These are phyloP conservation scores for Musa acuminata DNA, from an alignment of 176 grass and related monocot genomes.

Conservation along the genomic window DNA sequence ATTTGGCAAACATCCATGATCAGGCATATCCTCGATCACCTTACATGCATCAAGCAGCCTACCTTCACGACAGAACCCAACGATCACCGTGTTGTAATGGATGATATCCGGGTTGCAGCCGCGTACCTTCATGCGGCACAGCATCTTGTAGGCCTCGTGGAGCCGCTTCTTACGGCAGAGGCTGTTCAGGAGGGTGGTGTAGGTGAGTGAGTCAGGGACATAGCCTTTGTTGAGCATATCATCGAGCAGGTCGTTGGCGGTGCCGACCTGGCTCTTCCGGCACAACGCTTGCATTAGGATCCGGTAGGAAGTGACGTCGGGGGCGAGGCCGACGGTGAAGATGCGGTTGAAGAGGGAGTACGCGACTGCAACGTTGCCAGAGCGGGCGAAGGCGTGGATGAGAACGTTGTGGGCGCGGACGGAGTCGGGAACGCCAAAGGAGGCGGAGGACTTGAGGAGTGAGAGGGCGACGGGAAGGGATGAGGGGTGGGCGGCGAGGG, in stretches of 20 bases:
- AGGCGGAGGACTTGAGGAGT: conserved; percentile 27
- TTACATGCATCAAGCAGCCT: conserved; percentile 66
- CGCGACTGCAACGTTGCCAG: conserved; percentile 41
- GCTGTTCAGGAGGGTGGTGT: conserved; percentile 55
- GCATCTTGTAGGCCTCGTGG: conserved; percentile 56
- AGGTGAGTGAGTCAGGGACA: conserved; percentile 40
- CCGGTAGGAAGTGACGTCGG: conserved; percentile 52
- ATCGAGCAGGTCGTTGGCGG: conserved; percentile 45
- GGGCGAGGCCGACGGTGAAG: conserved; percentile 34
- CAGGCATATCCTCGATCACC: conserved; percentile 70
- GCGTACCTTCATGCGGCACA: conserved; percentile 65
- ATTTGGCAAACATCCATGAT: conserved; percentile 43
- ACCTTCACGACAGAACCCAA: conserved; percentile 56
- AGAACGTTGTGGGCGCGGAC: conserved; percentile 64
- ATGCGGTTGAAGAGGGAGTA: conserved; percentile 58
- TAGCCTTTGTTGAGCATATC: conserved; percentile 81
- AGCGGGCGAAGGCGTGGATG: conserved; percentile 52
- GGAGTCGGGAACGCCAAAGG: conserved; percentile 29
- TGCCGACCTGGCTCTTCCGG: conserved; percentile 50
- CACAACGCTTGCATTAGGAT: conserved; percentile 49
- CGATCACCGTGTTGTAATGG: conserved; percentile 71
- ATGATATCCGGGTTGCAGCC: conserved; percentile 55
- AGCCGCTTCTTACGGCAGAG: conserved; percentile 72
- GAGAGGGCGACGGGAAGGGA: conserved; percentile 42
- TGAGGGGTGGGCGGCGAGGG: conserved; percentile 38